Evolutionary conservation across 2,329 filamentous ascomycete genomes (phyloP).

Genomic region (Colletotrichum shisoi): DNA sequence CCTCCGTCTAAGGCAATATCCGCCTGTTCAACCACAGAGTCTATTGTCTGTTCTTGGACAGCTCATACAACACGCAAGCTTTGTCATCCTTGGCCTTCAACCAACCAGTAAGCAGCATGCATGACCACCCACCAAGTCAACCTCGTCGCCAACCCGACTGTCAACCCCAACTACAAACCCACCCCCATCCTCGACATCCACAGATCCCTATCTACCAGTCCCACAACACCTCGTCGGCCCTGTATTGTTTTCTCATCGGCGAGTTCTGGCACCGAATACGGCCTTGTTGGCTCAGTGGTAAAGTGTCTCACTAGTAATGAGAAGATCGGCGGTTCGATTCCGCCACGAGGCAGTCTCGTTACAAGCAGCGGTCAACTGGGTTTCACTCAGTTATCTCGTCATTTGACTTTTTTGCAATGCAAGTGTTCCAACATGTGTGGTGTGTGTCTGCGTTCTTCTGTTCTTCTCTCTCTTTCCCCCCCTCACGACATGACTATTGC

Average conservation of each 20-base stretch:
- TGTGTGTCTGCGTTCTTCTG: too few relatives aligned
- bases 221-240: neutral
- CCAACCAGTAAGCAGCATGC: neutral
- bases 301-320: slow-evolving; percentile 24
- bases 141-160: slow-evolving; percentile 17
- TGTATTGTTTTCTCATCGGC: accelerated
- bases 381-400: too few relatives aligned
- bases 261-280: accelerated
- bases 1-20: too few relatives aligned
- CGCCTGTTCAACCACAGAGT: neutral
- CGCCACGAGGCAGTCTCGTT: neutral
- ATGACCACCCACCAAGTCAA: too few relatives aligned
- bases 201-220: neutral
- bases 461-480: too few relatives aligned
- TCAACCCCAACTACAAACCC: neutral
- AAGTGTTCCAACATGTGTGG: too few relatives aligned
- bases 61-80: too few relatives aligned
- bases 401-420: too few relatives aligned
- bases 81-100: neutral
- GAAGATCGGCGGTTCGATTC: slow-evolving; percentile 25
- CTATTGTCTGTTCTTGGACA: neutral
- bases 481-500: too few relatives aligned
- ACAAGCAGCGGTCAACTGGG: too few relatives aligned
- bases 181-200: neutral
- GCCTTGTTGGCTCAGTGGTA: slow-evolving; percentile 12